A percentile compares a stretch with the other conserved stretches of the same genome.
phyloP scores from a whole-genome alignment of 345 rosid species.

The Syzygium jambos region DNA sequence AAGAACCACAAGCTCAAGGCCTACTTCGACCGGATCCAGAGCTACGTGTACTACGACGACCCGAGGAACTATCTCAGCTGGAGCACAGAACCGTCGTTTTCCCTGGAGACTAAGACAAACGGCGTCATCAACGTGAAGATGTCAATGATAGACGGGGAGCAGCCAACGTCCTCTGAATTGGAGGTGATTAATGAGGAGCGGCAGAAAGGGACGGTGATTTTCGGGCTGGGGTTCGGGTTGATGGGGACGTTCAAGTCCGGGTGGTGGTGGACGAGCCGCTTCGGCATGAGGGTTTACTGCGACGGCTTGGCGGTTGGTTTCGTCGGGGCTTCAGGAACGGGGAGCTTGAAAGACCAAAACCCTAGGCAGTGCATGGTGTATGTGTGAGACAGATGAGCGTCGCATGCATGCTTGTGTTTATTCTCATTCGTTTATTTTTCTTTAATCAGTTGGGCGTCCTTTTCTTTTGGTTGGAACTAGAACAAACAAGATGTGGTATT shows the following conservation, averaged over 20 bases:
- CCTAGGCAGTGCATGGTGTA: constrained; percentile 7
- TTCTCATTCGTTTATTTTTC: neutral
- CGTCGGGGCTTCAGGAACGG: neutral
- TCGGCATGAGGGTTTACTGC: constrained; percentile 16
- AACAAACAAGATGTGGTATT: neutral
- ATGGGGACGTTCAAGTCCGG: constrained; percentile 20
- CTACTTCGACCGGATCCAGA: constrained; percentile 16
- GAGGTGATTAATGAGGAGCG: constrained; percentile 15
- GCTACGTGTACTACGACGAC: constrained; percentile 2
- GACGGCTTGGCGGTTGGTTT: constrained; percentile 23
- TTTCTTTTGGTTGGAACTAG: neutral
- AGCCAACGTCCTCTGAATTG: neutral
- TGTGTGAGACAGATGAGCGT: neutral
- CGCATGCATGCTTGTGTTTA: neutral
- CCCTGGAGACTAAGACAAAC: constrained; percentile 2
- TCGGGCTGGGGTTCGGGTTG: constrained; percentile 14
- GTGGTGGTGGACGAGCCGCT: constrained; percentile 12
- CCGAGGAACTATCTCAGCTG: constrained; percentile 8
- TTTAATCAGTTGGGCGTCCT: neutral
- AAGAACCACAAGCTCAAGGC: constrained; percentile 8
- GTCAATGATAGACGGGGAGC: neutral
- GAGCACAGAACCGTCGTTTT: constrained; percentile 3
- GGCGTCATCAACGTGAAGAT: neutral
- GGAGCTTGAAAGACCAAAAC: neutral
- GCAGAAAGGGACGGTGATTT: constrained; percentile 5